These are phyloP conservation scores for Corymbia calophylla DNA, from an alignment of 441 rosid species.

Conservation along the genomic window DNA sequence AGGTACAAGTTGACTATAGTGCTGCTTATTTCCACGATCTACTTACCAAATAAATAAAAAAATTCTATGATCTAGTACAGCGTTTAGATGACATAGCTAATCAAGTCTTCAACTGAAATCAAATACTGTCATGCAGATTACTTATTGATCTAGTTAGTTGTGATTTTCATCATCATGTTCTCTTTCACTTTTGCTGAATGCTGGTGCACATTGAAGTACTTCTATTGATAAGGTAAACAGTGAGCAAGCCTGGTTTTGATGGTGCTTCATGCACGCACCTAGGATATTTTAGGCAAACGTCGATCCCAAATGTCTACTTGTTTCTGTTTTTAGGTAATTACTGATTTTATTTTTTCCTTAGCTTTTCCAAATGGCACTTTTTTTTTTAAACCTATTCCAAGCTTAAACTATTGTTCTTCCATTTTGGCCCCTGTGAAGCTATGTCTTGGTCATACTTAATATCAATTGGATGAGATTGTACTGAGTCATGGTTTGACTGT, in stretches of 20 bases:
- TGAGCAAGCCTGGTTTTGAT: background rate
- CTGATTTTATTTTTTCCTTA: background rate
- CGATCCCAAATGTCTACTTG: background rate
- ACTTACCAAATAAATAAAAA: background rate
- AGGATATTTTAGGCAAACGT: background rate
- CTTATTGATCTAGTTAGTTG: background rate
- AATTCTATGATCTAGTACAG: background rate
- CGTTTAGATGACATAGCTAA: background rate
- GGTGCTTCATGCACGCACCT: background rate
- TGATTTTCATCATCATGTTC: background rate
- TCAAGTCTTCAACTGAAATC: background rate
- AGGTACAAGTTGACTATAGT: conserved; percentile 4
- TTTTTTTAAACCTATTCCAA: background rate
- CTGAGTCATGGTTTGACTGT: background rate
- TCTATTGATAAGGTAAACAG: background rate
- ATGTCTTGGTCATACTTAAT: background rate
- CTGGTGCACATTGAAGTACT: background rate
- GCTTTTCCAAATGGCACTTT: background rate
- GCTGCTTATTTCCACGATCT: background rate
- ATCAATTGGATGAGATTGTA: background rate
- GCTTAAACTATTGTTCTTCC: background rate
- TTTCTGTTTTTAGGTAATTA: background rate
- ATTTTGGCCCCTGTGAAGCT: background rate
- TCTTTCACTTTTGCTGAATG: background rate
- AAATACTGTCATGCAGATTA: background rate